phyloP scores from a whole-genome alignment of 1,139 yeast genomes.

The Cylindricascospora bacillispora region DNA sequence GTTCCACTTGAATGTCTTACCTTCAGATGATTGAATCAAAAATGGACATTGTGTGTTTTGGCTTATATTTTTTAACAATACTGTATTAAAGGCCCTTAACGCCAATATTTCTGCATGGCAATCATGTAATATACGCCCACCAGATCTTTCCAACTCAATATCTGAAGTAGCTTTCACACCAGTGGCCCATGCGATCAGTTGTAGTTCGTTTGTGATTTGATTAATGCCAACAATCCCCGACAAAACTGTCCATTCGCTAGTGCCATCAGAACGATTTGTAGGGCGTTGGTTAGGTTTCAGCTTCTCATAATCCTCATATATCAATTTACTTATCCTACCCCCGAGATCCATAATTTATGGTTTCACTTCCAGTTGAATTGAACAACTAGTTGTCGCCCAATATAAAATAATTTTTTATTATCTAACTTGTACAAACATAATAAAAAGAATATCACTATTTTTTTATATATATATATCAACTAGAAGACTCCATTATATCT shows the following conservation, averaged over 20 bases:
- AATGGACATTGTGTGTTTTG: constrained; percentile 1
- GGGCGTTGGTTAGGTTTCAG: constrained; percentile 46
- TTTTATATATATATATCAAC: constrained; percentile 1
- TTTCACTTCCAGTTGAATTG: too few species aligned
- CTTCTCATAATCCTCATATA: constrained; percentile 23
- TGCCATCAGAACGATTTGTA: constrained; percentile 43
- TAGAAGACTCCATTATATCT: constrained; percentile 14
- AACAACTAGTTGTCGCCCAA: too few species aligned
- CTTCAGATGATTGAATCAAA: not conserved
- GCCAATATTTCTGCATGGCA: constrained; percentile 80
- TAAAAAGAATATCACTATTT: constrained; percentile 1
- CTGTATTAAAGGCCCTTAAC: constrained; percentile 49
- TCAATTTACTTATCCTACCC: constrained; percentile 25
- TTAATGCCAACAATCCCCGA: constrained; percentile 54
- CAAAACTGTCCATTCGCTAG: constrained; percentile 70
- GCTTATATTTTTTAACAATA: constrained; percentile 14
- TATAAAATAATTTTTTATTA: too few species aligned
- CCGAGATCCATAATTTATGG: constrained; percentile 10
- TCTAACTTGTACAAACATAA: constrained; percentile 1
- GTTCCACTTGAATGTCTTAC: constrained; percentile 25
- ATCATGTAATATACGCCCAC: constrained; percentile 66
- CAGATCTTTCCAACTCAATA: constrained; percentile 27
- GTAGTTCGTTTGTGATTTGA: constrained; percentile 10
- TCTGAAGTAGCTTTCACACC: constrained; percentile 77
- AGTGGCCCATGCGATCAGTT: constrained; percentile 48